These are phyloP conservation scores for Saccharomycopsis capsularis DNA, from an alignment of 805 yeast genomes.

Conservation along the genomic window DNA sequence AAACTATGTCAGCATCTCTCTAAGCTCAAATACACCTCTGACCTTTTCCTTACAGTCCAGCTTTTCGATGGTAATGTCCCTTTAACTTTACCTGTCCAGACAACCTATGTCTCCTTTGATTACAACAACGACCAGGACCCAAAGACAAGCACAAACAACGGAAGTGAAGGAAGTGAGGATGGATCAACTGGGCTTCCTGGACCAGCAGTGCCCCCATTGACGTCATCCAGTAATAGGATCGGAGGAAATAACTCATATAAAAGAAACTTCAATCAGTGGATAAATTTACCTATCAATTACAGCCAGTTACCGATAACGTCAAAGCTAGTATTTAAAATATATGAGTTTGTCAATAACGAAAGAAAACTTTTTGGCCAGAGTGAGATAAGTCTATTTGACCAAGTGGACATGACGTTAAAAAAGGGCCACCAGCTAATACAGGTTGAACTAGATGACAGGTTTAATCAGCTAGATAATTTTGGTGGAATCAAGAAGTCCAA, in stretches of 20 bases:
- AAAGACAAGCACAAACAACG: too few relatives aligned
- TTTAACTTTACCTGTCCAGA: conserved; percentile 16
- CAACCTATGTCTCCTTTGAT: conserved; percentile 16
- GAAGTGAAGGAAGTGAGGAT: not conserved
- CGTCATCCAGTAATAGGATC: not conserved
- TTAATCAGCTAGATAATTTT: not conserved
- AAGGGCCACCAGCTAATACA: conserved; percentile 62
- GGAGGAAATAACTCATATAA: conserved; percentile 6
- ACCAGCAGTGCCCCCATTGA: not conserved
- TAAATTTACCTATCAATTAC: conserved; percentile 63
- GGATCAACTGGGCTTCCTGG: not conserved
- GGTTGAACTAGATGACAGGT: conserved; percentile 50
- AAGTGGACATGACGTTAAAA: conserved; percentile 49
- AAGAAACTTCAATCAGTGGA: conserved; percentile 66
- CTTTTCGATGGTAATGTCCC: conserved; percentile 19
- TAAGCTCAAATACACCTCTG: conserved; percentile 15
- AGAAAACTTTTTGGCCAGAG: conserved; percentile 53
- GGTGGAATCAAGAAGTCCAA: too few relatives aligned
- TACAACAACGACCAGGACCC: not conserved
- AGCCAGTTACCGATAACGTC: conserved; percentile 64
- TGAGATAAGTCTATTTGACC: conserved; percentile 51
- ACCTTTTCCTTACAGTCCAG: conserved; percentile 18
- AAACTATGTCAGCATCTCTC: conserved; percentile 15
- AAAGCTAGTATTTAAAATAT: conserved; percentile 51
- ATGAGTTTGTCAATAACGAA: conserved; percentile 58